Percentiles rank a stretch among this genome's conserved stretches.
Evolutionary conservation across 768 basidiomycete genomes (phyloP).

Genomic region (Agrocybe praecox): DNA sequence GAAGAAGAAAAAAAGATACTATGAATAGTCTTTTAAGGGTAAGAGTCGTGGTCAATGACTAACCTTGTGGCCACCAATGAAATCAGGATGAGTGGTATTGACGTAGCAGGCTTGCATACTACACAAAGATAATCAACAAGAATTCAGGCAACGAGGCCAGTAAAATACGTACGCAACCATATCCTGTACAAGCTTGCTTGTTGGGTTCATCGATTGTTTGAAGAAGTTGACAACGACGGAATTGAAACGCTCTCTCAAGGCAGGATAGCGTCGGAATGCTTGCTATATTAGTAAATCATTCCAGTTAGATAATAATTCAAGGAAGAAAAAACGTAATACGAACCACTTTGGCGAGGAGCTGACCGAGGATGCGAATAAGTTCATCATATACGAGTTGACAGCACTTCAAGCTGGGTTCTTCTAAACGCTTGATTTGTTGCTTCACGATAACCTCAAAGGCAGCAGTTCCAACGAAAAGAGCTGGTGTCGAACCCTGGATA

Average conservation of each 20-base stretch:
- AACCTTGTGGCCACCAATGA: constrained; percentile 93
- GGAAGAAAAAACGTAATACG: constrained; percentile 25
- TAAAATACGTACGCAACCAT: constrained; percentile 76
- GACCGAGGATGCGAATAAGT: constrained; percentile 92
- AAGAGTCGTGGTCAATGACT: too few species aligned
- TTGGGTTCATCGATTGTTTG: constrained; percentile 92
- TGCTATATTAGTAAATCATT: constrained; percentile 50
- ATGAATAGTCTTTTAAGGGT: too few species aligned
- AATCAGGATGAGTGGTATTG: constrained; percentile 99
- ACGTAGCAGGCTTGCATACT: constrained; percentile 99
- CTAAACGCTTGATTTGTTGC: constrained; percentile 96
- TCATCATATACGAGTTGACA: constrained; percentile 97
- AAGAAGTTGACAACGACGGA: constrained; percentile 95
- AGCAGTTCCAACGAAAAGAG: constrained; percentile 94
- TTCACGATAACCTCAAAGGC: constrained; percentile 99
- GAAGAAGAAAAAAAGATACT: neutral
- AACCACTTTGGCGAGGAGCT: constrained; percentile 89
- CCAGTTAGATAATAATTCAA: neutral
- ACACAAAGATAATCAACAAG: constrained; percentile 4
- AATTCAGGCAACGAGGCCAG: neutral
- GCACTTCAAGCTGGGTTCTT: constrained; percentile 93
- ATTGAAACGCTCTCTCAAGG: constrained; percentile 96
- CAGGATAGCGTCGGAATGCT: constrained; percentile 95
- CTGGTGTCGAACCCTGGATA: constrained; percentile 89
- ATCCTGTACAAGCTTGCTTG: constrained; percentile 91